Evolutionary conservation across 768 basidiomycete species (phyloP), one percentile per base, ranked within the genome.

Genomic region (Tricholoma sp.): DNA sequence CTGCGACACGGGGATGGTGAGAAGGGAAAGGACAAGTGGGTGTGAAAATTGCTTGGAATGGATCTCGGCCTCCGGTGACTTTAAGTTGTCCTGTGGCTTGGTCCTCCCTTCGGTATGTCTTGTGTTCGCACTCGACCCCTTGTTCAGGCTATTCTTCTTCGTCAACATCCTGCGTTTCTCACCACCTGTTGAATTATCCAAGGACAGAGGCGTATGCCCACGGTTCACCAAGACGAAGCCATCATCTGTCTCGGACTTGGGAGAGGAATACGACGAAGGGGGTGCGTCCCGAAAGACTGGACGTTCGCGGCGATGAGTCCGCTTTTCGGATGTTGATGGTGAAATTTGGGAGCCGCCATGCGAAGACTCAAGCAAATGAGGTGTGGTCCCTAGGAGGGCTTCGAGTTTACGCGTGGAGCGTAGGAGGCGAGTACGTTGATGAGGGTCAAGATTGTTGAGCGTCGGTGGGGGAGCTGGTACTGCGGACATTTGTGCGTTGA

Each of bases 321-420:
- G 54, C 29, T 61, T 67, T 32, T 50, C 20, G 1, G 24, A 4
- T 28, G 28, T 12, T 2, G 24, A 7, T 47, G 28, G 5, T 29
- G 45, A 4, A 13, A 13, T n/a, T 7, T 12, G 47, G n/a, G 47
- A n/a, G 17, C 20, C 9, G 15, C 12, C 34, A 11, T 36, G 36
- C 24, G 39, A 17, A 1, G 59, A 55, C 28, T 75, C 74, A 32
- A 77, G 48, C 55, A 76, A 61, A 32, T 68, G 63, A 0, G 76
- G 76, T 0, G 74, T 73, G 6, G 72, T 65, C 1, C 85, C 84
- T 4, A 86, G 70, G 3, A 86, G 64, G 13, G 78, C 75, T 10
- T 75, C 75, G 28, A 87, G 75, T 66, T 85, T 86, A 58, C 77
- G 75, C 10, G 81, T 79, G 0, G 83, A 80, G 44, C 80, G 80